Conservation (phyloP, 441 rosid species). For the Arabidopsis lyrata region DNA sequence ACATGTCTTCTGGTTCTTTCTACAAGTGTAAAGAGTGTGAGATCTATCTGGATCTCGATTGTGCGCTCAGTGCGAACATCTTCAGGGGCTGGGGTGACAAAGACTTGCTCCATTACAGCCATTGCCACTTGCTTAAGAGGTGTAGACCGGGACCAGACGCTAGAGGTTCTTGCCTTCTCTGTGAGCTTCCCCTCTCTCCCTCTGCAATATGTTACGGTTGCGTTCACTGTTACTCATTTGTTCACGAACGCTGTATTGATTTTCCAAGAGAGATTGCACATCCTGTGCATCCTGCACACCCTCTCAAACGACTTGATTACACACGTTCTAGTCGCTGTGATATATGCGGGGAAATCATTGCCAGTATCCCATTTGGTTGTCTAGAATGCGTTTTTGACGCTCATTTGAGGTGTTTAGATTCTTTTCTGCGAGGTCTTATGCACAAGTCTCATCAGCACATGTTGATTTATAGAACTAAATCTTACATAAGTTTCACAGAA, state of each 20-base stretch:
- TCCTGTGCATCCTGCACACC: conserved; percentile 32
- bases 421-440: background rate
- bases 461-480: conserved; percentile 4
- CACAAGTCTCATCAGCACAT: conserved; percentile 14
- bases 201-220: conserved; percentile 12
- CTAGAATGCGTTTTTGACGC: background rate
- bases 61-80: background rate
- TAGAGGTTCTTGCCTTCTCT: conserved; percentile 19
- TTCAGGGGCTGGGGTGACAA: background rate
- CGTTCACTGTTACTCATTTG: conserved; percentile 6
- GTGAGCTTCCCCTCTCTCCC: conserved; percentile 15
- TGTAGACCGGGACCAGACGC: conserved; percentile 2
- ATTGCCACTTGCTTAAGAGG: background rate
- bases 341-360: background rate
- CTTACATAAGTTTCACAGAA: background rate
- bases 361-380: conserved; percentile 2
- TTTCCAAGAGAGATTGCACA: conserved; percentile 33
- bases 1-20: background rate
- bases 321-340: background rate
- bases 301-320: conserved; percentile 21
- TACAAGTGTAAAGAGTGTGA: conserved; percentile 26
- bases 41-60: background rate
- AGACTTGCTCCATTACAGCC: background rate
- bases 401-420: conserved; percentile 31
- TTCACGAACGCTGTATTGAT: conserved; percentile 32